These are phyloP conservation scores for Cystobasidium slooffiae DNA, from an alignment of 1,284 basidiomycete species.

Conservation along the genomic window DNA sequence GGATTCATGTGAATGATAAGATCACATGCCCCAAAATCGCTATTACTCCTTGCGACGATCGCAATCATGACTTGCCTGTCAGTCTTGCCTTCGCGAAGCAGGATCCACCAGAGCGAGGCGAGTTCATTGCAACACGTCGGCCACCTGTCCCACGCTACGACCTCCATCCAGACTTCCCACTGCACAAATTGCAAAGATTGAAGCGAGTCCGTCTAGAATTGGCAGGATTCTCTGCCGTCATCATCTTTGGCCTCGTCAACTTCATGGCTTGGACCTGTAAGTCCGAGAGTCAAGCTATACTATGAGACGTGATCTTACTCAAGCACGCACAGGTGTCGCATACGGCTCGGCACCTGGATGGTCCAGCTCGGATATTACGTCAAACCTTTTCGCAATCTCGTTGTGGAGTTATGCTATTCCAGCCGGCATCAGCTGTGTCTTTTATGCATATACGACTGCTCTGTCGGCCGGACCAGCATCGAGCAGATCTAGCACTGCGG, in stretches of 20 bases:
- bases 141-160: neutral
- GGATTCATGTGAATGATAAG: neutral
- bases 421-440: constrained; percentile 4
- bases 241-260: constrained; percentile 13
- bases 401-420: constrained; percentile 33
- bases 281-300: neutral
- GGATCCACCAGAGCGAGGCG: too few relatives aligned
- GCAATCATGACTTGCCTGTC: constrained; percentile 7
- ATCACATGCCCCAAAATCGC: neutral
- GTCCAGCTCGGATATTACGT: neutral
- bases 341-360: constrained; percentile 15
- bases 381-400: constrained; percentile 7
- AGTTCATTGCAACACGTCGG: too few relatives aligned
- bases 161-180: constrained; percentile 26
- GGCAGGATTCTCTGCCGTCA: constrained; percentile 23
- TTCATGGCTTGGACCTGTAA: constrained; percentile 30
- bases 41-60: constrained; percentile 5
- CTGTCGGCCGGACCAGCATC: neutral
- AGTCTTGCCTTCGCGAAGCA: neutral
- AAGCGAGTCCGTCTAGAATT: constrained; percentile 17
- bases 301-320: neutral
- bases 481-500: neutral
- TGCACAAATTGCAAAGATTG: constrained; percentile 16
- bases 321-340: neutral
- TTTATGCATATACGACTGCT: constrained; percentile 20